A percentile compares a stretch with the other conserved stretches of the same genome.
Evolutionary conservation across 495 filamentous ascomycete genomes (phyloP).

Genomic region (Pseudevernia furfuracea): DNA sequence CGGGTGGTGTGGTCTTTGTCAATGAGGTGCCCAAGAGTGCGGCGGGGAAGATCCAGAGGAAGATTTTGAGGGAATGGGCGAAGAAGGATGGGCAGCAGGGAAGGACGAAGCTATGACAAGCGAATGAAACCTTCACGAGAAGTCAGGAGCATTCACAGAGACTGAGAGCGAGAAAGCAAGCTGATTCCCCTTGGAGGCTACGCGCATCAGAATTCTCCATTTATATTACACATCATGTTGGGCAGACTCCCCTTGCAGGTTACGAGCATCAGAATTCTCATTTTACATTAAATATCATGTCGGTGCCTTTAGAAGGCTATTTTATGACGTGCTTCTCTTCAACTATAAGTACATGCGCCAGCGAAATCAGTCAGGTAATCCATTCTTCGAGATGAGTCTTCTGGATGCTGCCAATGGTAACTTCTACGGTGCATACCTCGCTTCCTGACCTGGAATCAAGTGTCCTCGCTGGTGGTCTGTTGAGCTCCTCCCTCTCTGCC

Average conservation of each 20-base stretch:
- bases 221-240: neutral
- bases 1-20: conserved; percentile 76
- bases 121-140: neutral
- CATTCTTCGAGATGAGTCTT: no score
- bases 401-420: no score
- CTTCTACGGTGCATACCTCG: no score
- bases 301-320: neutral
- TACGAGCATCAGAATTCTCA: neutral
- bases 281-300: neutral
- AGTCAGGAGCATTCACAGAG: neutral
- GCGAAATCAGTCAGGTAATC: no score
- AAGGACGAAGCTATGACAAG: conserved; percentile 24
- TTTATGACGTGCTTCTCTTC: no score
- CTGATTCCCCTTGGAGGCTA: neutral
- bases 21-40: conserved; percentile 77
- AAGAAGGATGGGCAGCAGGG: conserved; percentile 34
- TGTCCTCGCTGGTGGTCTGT: no score
- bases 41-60: conserved; percentile 80
- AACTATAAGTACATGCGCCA: no score
- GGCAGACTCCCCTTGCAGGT: neutral
- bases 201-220: neutral
- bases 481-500: no score
- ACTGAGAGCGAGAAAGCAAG: neutral
- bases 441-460: no score
- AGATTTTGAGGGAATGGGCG: conserved; percentile 53